These are phyloP conservation scores for Candida khao-thaluensis DNA, from an alignment of 805 yeast species.

Conservation along the genomic window DNA sequence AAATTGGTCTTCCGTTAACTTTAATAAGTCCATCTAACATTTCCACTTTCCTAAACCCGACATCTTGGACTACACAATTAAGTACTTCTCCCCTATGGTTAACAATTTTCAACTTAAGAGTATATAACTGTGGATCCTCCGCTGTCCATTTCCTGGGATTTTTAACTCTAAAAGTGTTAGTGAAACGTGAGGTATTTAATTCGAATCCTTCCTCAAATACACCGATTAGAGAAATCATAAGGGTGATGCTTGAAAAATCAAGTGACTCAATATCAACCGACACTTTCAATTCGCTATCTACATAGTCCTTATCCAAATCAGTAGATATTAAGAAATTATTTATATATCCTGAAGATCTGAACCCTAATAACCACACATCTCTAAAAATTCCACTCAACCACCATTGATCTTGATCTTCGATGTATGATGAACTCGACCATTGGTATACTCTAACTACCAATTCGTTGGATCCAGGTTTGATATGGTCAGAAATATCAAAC, in stretches of 20 bases:
- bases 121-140: constrained; percentile 29
- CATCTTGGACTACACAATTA: constrained; percentile 18
- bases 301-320: constrained; percentile 15
- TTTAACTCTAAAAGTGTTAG: constrained; percentile 6
- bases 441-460: constrained; percentile 29
- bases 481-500: constrained; percentile 22
- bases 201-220: background rate
- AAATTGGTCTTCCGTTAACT: constrained; percentile 28
- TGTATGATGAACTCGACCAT: constrained; percentile 31
- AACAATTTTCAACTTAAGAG: constrained; percentile 16
- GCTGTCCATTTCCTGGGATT: constrained; percentile 31
- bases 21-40: constrained; percentile 22
- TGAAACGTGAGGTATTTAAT: background rate
- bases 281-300: constrained; percentile 1
- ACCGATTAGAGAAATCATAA: background rate
- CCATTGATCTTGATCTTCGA: constrained; percentile 42
- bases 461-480: constrained; percentile 10
- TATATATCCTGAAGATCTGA: constrained; percentile 22
- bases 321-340: constrained; percentile 27
- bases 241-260: background rate
- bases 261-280: background rate
- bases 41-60: constrained; percentile 30
- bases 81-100: constrained; percentile 8
- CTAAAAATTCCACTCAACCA: constrained; percentile 40
- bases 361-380: constrained; percentile 30